phyloP scores from a whole-genome alignment of 2,329 filamentous ascomycete species.

The Coniochaeta ligniaria region DNA sequence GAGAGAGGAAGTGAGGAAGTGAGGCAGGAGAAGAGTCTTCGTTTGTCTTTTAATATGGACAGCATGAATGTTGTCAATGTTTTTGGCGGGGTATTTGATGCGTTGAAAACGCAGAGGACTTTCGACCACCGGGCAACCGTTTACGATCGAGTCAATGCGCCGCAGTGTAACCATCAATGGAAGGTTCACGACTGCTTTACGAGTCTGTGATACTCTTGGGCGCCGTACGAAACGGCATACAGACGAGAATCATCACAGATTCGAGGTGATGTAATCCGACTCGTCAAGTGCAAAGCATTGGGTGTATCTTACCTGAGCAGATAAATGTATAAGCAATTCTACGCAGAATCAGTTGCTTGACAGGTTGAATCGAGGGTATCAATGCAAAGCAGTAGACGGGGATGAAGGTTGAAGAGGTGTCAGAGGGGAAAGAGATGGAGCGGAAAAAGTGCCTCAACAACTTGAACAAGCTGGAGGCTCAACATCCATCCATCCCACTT shows the following conservation, averaged over 20 bases:
- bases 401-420: constrained; percentile 4
- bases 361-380: background rate
- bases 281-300: background rate
- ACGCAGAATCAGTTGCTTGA: background rate
- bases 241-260: background rate
- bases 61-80: background rate
- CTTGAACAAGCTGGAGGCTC: constrained; percentile 1
- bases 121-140: background rate
- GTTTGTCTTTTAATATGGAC: background rate
- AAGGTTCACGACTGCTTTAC: background rate
- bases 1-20: background rate
- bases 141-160: background rate
- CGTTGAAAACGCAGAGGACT: background rate
- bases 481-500: constrained; percentile 1
- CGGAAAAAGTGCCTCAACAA: constrained; percentile 8
- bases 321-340: background rate
- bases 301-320: background rate
- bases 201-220: background rate
- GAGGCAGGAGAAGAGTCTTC: background rate
- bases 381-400: background rate
- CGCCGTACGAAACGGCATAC: background rate
- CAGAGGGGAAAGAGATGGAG: constrained; percentile 4
- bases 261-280: background rate
- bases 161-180: background rate
- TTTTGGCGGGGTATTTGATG: too few relatives aligned